Conservation (phyloP, 805 yeast genomes). For the Candida dajiaensis region DNA sequence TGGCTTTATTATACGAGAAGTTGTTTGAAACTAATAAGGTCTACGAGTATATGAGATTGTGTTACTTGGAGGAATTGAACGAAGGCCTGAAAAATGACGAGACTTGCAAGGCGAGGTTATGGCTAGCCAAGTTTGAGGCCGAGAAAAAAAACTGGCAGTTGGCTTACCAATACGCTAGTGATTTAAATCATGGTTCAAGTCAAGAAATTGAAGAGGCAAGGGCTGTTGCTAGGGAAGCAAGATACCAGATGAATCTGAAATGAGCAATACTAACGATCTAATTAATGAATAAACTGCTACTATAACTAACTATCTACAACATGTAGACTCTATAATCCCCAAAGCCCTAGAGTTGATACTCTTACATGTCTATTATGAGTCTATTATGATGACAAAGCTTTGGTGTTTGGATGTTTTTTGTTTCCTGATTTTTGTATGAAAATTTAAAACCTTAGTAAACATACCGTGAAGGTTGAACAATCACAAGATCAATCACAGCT, state of each 20-base stretch:
- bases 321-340: no score
- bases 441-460: background rate
- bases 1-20: conserved; percentile 64
- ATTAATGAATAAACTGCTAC: no score
- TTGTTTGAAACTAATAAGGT: conserved; percentile 34
- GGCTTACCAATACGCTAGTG: conserved; percentile 71
- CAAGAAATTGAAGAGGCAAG: conserved; percentile 89
- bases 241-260: conserved; percentile 41
- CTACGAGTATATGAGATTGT: conserved; percentile 34
- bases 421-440: background rate
- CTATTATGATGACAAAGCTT: background rate
- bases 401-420: conserved; percentile 8
- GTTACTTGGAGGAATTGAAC: conserved; percentile 52
- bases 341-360: no score
- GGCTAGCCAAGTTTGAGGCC: conserved; percentile 75
- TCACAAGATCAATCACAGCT: no score
- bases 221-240: conserved; percentile 71
- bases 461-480: background rate
- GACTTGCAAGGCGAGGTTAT: conserved; percentile 72
- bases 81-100: conserved; percentile 64
- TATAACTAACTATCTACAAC: no score
- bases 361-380: no score
- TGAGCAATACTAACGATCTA: background rate
- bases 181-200: conserved; percentile 66
- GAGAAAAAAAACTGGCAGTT: conserved; percentile 49